A percentile compares a stretch with the other conserved stretches of the same genome.
These are phyloP conservation scores for Hypoxylon rickii DNA, from an alignment of 495 filamentous ascomycete species.

Conservation along the genomic window DNA sequence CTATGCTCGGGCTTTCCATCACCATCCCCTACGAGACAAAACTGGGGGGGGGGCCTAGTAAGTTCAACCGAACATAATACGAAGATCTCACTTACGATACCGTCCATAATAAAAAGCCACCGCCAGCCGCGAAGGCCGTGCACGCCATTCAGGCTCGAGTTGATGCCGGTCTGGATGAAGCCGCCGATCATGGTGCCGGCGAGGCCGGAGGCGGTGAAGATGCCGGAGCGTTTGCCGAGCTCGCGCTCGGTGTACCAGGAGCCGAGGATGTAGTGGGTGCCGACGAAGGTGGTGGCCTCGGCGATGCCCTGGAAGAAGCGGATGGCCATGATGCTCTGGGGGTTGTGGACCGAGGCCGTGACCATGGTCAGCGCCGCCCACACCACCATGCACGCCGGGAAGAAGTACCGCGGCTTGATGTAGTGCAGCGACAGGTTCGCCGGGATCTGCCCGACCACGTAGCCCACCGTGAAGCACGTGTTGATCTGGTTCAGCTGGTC, in stretches of 20 bases:
- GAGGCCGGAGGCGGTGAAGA: constrained; percentile 58
- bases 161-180: constrained; percentile 65
- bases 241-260: constrained; percentile 70
- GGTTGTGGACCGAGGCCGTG: constrained; percentile 55
- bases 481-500: constrained; percentile 65
- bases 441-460: constrained; percentile 64
- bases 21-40: too few species aligned
- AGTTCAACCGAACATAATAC: neutral
- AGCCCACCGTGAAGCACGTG: constrained; percentile 54
- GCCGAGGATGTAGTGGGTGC: constrained; percentile 68
- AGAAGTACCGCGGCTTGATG: constrained; percentile 61
- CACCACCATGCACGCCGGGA: constrained; percentile 63
- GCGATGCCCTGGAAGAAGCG: constrained; percentile 70
- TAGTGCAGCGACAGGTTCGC: constrained; percentile 64
- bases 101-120: constrained; percentile 67
- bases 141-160: constrained; percentile 54
- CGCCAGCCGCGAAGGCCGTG: constrained; percentile 64
- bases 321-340: constrained; percentile 64
- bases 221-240: constrained; percentile 63
- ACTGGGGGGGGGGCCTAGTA: neutral
- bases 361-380: constrained; percentile 67
- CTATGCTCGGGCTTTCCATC: too few species aligned
- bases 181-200: constrained; percentile 56
- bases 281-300: constrained; percentile 64
- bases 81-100: constrained; percentile 18